Evolutionary conservation across 73 alveolate species (phyloP).

Genomic region (Breviolum minutum): DNA sequence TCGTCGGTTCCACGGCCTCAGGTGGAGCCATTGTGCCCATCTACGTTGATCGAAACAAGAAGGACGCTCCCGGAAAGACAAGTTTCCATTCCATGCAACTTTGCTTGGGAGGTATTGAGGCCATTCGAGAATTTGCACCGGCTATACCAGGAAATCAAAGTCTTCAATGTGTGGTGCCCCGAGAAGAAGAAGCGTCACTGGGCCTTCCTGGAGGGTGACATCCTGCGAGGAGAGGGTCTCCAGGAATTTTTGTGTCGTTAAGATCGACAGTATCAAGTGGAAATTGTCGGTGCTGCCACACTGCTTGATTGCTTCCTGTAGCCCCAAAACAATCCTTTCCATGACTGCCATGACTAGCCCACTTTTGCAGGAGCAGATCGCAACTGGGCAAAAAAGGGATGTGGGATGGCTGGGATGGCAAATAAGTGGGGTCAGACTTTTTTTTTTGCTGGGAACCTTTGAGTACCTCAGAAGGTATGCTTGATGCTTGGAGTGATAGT

Average conservation of each 20-base stretch:
- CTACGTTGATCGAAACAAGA: constrained; percentile 71
- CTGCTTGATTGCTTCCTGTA: too few species aligned
- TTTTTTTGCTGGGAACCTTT: background rate
- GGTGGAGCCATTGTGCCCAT: constrained; percentile 61
- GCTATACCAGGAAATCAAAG: constrained; percentile 32
- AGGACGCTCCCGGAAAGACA: background rate
- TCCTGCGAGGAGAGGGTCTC: constrained; percentile 51
- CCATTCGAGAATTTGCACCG: too few species aligned
- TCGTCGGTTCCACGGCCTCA: background rate
- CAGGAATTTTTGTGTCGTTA: background rate
- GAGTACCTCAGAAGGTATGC: too few species aligned
- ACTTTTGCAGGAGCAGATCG: constrained; percentile 34
- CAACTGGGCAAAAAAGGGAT: background rate
- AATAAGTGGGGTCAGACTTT: background rate
- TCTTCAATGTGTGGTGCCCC: constrained; percentile 75
- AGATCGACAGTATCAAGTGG: background rate
- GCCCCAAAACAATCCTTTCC: too few species aligned
- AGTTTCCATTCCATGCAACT: too few species aligned
- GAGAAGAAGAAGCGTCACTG: constrained; percentile 92
- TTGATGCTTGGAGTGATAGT: too few species aligned
- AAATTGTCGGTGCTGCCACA: too few species aligned
- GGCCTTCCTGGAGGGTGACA: constrained; percentile 75
- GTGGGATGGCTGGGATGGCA: background rate
- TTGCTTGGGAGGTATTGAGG: too few species aligned
- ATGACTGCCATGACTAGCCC: background rate